Base-by-base conservation (phyloP, 1,284 basidiomycete species). In the Rhodotorula sp. region DNA sequence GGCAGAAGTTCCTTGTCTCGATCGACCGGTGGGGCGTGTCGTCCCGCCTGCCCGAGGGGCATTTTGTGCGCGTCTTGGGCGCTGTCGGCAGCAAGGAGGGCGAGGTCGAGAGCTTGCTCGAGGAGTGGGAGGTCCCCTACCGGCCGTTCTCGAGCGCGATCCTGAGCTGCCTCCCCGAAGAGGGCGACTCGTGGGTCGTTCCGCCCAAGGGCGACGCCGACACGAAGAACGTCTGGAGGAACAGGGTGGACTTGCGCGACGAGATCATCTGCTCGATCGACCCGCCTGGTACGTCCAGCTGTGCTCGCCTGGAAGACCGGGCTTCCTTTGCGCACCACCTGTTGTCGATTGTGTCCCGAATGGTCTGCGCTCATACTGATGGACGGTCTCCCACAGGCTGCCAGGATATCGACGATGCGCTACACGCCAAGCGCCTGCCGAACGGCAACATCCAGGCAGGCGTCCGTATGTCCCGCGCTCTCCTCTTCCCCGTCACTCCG, bases 371-470 rank as follows among this genome's bases (percentile, higher is more conserved):
- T 68, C 17, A 22, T 25, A 25, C 7, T 9, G 27, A 3, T 29
- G 22, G 15, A 13, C 50, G 4, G 22, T 39, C 39, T 56, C 21
- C 15, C 25, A 39, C 80, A 91, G 94, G 89, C 51, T 99, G 97
- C 82, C 94, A 97, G 80, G 97, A 99, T 83, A 99, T 99, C 56
- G 97, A 99, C 80, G 97, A 99, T 82, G 97, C 97, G 0, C 84
- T 99, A n/a, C 97, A 99, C 82, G 97, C 97, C 17, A 87, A 90
- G 65, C 85, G 82, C 60, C 84, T 99, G 39, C 89, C 93, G 0
- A 97, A 97, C 79, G 96, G 96, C 4, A 95, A 97, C 81, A 92
- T 98, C 73, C 92, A 99, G 81, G 94, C 94, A 41, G 97, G 97
- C 63, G 97, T 99, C 75, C 96, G 94, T 97, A 79, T 86, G 94